phyloP scores from a whole-genome alignment of 176 grass and related monocot genomes.

The Aegilops longissima region DNA sequence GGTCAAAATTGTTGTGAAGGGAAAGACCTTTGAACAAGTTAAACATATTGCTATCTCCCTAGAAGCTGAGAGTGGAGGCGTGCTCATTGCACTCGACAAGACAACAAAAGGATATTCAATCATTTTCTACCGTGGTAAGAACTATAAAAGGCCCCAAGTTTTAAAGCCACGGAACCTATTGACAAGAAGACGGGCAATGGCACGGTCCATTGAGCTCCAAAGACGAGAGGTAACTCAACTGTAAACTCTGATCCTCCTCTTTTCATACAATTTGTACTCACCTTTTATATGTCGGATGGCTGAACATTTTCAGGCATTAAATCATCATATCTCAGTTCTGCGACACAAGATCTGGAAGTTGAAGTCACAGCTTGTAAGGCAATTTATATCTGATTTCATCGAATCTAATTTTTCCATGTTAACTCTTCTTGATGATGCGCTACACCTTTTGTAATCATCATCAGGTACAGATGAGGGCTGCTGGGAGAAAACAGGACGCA shows the following conservation, averaged over 20 bases:
- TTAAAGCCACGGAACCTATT: conserved; percentile 76
- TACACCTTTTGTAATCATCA: not conserved
- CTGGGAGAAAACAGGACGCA: conserved; percentile 26
- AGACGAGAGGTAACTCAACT: conserved; percentile 72
- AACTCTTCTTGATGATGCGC: not conserved
- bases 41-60: conserved; percentile 92
- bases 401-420: not conserved
- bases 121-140: conserved; percentile 86
- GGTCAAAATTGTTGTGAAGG: conserved; percentile 80
- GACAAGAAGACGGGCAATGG: conserved; percentile 73
- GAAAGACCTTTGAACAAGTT: conserved; percentile 85
- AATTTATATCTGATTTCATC: not conserved
- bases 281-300: conserved; percentile 15
- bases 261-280: not conserved
- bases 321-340: conserved; percentile 72
- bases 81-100: conserved; percentile 92
- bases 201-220: conserved; percentile 90
- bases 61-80: conserved; percentile 90
- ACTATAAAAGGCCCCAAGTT: conserved; percentile 72
- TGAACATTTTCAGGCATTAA: conserved; percentile 63
- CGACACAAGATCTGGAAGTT: conserved; percentile 67
- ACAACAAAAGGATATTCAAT: conserved; percentile 91
- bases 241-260: not conserved
- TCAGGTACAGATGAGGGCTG: conserved; percentile 57
- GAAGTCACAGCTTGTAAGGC: conserved; percentile 69